Base-by-base conservation (phyloP, 2,329 filamentous ascomycete species). In the Colletotrichum cuscutae region DNA sequence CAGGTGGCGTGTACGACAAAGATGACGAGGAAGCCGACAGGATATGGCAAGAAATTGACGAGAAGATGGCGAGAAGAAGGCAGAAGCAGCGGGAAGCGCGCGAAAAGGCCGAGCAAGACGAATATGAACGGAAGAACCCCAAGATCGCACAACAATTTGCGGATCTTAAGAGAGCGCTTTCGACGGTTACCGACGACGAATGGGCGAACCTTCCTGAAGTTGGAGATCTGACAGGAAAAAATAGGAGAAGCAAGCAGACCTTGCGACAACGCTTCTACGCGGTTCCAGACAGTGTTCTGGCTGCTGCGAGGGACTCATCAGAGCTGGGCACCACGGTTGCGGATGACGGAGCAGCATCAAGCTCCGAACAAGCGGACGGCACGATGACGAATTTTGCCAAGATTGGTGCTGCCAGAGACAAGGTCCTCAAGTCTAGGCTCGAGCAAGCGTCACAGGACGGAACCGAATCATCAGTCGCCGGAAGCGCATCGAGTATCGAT, bases 141-240 rank as follows among this genome's bases (percentile, higher is more conserved):
- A 99, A 98, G 84, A 98, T 99, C 65, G 94, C 97, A 80, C 94
- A 98, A 77, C 97, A 99, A 82, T 99, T 99, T 82, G 95, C 95
- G 80, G 97, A 98, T 78, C 86, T 98, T 64, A 99, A 99, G 84
- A 91, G 97, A 79, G 95, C 94, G 5, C 89, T 99, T 49, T 93
- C 94, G 53, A 93, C 92, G 6, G 93, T 99, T 32, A 94, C 94
- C 56, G 96, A 98, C 81, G 96, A 99, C 75, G 95, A 99, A 78
- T 99, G 97, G 97, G 95, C 95, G 52, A 97, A 92, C 78, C 87
- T 99, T 53, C 97, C 97, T 5, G 97, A 99, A 79, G 96, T 98
- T 42, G 97, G 97, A 78, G 97, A 99, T 82, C 88, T 98, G 81
- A 99, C 97, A 1, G 96, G 97, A 76, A 97, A 97, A 85, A 97